Base-by-base conservation (phyloP, 305 asterid species). In the Ajuga reptans region DNA sequence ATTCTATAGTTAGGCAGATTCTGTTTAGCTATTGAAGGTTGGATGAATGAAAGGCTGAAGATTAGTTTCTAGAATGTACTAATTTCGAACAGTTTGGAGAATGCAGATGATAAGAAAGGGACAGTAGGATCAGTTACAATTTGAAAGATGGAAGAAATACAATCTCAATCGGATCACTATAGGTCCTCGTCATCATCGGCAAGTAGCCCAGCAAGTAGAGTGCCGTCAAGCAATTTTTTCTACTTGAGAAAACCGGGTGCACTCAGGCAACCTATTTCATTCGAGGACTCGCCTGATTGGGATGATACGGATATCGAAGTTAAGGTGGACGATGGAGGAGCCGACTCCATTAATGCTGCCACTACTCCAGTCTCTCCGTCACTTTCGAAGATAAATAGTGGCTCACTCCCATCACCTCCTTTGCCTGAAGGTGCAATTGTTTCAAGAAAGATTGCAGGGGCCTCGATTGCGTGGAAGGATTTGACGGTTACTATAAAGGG, bases 211-310 rank as follows among this genome's bases (percentile, higher is more conserved):
- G 84, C 92, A 9, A 89, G 93, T 73, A 78, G 97, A 77, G 90
- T 91, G 54, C 99, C 98, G 12, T 91, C 99, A 2, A 91, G 96
- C 86, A 94, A 85, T 79, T 94, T 86, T 82, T 94, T 85, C 88
- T 94, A 94, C 84, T 80, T 89, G 17, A 74, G 96, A 69, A 94
- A 94, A 78, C 93, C 97, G 0, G 98, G 97, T 11, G 75, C 94
- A 11, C 66, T 82, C 52, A 85, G 98, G 67, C 95, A 91, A 53
- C 96, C 99, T 1, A 91, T 94, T 72, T 94, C 97, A 1, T 94
- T 91, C 46, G 99, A 94, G 84, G 99, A 94, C 77, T 94, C 99
- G 5, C 99, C 97, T 0, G 96, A 87, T 43, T 94, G 99, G 99
- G 99, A 86, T 6, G 98, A 91, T 68, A 88, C 95, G 0, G 95